Evolutionary conservation across 345 rosid species (phyloP), one percentile per base, ranked within the genome.

Genomic region (Syzygium aqueum): DNA sequence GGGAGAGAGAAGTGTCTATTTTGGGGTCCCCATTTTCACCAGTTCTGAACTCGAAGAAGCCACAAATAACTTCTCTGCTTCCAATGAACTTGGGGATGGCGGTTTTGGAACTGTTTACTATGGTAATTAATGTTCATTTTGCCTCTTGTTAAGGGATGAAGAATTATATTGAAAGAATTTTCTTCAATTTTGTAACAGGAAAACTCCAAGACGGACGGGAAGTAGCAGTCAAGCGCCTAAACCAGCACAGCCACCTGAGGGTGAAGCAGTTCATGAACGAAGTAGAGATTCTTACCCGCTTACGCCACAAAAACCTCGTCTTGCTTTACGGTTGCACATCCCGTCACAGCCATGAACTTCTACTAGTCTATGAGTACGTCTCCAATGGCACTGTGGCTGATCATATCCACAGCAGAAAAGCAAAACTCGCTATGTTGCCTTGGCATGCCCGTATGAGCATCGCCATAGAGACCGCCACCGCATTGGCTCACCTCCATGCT

Each of bases 191-290:
- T 28, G 77, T 28, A 65, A 65, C 77, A 65, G 77, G 77, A 28
- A 65, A 65, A 28, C 40, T 65, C 40, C 40, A 7, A 63, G 30
- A 63, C 22, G 77, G 77, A 65, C 77, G 33, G 22, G 77, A 65
- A 65, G 77, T 65, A 28, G 77, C 40, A 33, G 77, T 65, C 77
- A 65, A 65, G 40, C 77, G 40, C 77, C 77, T 65, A 28, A 30
- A 65, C 37, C 16, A 65, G 77, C 77, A 65, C 77, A 65, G 9
- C 37, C 21, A 51, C 61, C 50, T 30, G 85, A 28, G 87, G 12
- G 52, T 80, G 53, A 84, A 88, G 85, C 89, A 77, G 85, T 88
- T 88, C 87, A 78, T 88, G 85, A 88, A 85, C 17, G 89, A 85
- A 73, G 85, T 85, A 11, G 22, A 77, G 78, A 88, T 88, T 27